Conservation (phyloP, 2,329 filamentous ascomycete genomes). For the Colletotrichum tofieldiae region DNA sequence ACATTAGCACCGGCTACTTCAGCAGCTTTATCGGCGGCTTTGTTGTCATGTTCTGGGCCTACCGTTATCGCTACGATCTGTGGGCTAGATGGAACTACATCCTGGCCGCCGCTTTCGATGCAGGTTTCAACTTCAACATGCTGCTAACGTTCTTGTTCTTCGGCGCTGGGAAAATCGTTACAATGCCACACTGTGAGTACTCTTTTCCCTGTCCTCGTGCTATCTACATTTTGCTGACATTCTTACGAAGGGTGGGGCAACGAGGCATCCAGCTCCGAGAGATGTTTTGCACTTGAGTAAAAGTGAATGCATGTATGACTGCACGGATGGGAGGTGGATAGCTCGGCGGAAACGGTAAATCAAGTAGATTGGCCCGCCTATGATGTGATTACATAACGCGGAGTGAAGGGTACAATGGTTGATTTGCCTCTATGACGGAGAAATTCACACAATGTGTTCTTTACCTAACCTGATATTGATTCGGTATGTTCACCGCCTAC, state of each 20-base stretch:
- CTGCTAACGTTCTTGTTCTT: constrained; percentile 74
- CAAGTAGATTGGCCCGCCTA: too few relatives aligned
- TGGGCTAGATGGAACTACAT: constrained; percentile 75
- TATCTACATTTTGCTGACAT: neutral
- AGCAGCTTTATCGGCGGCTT: constrained; percentile 73
- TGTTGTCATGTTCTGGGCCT: constrained; percentile 73
- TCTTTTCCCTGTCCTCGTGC: too few relatives aligned
- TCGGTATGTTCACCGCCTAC: too few relatives aligned
- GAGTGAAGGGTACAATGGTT: neutral
- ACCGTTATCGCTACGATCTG: constrained; percentile 68
- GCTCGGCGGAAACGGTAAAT: neutral
- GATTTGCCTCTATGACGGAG: neutral
- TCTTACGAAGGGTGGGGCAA: neutral
- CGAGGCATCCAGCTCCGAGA: constrained; percentile 8
- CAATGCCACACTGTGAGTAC: constrained; percentile 69
- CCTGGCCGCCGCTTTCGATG: constrained; percentile 73
- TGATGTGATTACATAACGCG: neutral
- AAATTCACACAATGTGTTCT: neutral
- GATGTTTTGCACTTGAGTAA: constrained; percentile 5
- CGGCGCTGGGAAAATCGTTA: constrained; percentile 66
- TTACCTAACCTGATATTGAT: neutral
- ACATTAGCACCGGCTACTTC: constrained; percentile 72
- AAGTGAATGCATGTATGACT: too few relatives aligned
- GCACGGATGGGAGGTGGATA: too few relatives aligned
- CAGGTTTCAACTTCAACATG: constrained; percentile 75